phyloP scores from a whole-genome alignment of 176 grass and related monocot genomes.

The Areca catechu region DNA sequence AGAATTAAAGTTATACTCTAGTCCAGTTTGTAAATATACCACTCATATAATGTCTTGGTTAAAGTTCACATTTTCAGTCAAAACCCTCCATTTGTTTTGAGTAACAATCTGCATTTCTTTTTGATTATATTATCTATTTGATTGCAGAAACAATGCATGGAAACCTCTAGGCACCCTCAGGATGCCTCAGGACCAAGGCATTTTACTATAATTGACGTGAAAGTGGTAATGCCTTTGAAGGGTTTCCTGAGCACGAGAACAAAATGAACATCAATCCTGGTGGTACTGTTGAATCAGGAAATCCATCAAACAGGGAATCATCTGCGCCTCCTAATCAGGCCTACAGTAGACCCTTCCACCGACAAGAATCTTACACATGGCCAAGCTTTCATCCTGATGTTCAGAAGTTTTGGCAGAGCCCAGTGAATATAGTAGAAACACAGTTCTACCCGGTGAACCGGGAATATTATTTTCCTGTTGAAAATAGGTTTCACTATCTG shows the following conservation, averaged over 20 bases:
- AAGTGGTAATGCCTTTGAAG: slow-evolving; percentile 31
- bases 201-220: slow-evolving; percentile 51
- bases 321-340: slow-evolving; percentile 48
- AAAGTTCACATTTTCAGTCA: too few species aligned
- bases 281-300: slow-evolving; percentile 29
- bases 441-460: slow-evolving; percentile 54
- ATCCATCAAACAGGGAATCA: slow-evolving; percentile 28
- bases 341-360: slow-evolving; percentile 39
- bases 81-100: too few species aligned
- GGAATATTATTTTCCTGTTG: slow-evolving; percentile 42
- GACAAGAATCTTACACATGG: slow-evolving; percentile 42
- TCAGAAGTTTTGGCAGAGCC: slow-evolving; percentile 36
- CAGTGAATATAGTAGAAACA: slow-evolving; percentile 30
- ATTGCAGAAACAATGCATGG: slow-evolving; percentile 83
- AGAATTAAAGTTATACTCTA: too few species aligned
- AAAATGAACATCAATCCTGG: slow-evolving; percentile 15
- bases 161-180: slow-evolving; percentile 46
- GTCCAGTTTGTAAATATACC: too few species aligned
- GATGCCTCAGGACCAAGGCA: slow-evolving; percentile 48
- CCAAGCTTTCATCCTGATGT: slow-evolving; percentile 58
- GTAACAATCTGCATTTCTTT: background rate
- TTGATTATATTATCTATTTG: slow-evolving; percentile 27
- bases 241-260: slow-evolving; percentile 42
- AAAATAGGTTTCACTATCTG: slow-evolving; percentile 44
- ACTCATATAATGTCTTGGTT: too few species aligned